Base-by-base conservation (phyloP, 495 filamentous ascomycete species). In the Podospora pseudopauciseta region DNA sequence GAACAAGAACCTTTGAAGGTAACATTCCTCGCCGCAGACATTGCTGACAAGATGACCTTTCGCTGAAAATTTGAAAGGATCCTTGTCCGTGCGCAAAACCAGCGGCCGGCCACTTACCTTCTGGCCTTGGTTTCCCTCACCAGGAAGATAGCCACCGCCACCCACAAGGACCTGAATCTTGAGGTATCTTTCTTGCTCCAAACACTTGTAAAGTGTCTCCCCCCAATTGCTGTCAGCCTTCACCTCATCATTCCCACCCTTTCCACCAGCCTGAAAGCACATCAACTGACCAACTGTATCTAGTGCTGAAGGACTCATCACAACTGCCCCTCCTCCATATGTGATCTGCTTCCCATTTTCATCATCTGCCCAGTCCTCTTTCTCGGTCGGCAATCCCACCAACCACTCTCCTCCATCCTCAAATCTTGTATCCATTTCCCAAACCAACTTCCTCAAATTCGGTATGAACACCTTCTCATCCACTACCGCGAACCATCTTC, bases 271-370 rank as follows among this genome's bases (percentile, higher is more conserved):
- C 30, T 74, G 67, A 1, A 80, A 67, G 44, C 79, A 82, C 7
- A 75, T 69, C 4, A 79, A 60, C 26, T 71, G 65, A 0, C 68
- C 64, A 2, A 89, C 68, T 60, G 79, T 70, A 13, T 78, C 71
- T 0, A 83, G 63, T 4, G 86, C 75, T 26, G 86, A 82, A n/a
- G 78, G 73, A 5, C 85, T 87, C 39, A 89, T 71, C 76, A 89
- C 83, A 65, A 90, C 79, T 66, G 85, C 87, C 20, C 84, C 87
- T 72, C 87, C 87, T 67, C 87, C 87, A 66, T 86, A 87, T 23
- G 82, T 86, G 69, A 80, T 74, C 7, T 76, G 80, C 16, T 85
- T 79, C 68, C 87, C 82, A 30, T 76, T 74, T 26, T 74, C 70
- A 20, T 66, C 63, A 2, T 63, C 69, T 7, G 4, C 23, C 76